These are phyloP conservation scores for Trifolium pratense DNA, from an alignment of 306 rosid species.

Conservation along the genomic window DNA sequence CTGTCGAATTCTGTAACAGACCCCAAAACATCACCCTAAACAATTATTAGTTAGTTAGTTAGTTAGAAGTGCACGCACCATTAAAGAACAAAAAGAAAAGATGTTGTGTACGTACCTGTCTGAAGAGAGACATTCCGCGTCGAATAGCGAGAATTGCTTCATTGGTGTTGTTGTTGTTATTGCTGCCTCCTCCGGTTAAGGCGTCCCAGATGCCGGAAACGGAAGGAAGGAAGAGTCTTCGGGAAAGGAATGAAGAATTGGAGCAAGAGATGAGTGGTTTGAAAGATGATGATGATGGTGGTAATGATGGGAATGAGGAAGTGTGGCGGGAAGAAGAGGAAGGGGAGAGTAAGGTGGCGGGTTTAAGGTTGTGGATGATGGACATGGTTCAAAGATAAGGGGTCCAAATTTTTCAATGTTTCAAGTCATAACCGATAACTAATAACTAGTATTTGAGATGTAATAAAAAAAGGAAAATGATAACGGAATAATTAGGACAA, in stretches of 20 bases:
- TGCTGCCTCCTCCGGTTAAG: slow-evolving; percentile 69
- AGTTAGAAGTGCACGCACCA: neutral
- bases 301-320: slow-evolving; percentile 29
- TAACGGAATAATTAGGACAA: too few relatives aligned
- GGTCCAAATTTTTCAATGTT: neutral
- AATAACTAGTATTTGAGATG: too few relatives aligned
- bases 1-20: slow-evolving; percentile 81
- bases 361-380: slow-evolving; percentile 44
- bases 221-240: slow-evolving; percentile 71
- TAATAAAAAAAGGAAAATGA: too few relatives aligned
- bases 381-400: neutral
- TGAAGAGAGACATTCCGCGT: slow-evolving; percentile 84
- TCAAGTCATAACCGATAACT: neutral
- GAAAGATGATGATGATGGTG: slow-evolving; percentile 42
- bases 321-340: slow-evolving; percentile 33
- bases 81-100: neutral
- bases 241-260: slow-evolving; percentile 44
- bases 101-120: slow-evolving; percentile 60
- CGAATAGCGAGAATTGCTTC: slow-evolving; percentile 72
- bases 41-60: neutral
- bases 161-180: slow-evolving; percentile 62
- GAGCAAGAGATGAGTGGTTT: slow-evolving; percentile 45
- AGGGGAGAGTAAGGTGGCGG: slow-evolving; percentile 41
- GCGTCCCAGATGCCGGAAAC: slow-evolving; percentile 91
- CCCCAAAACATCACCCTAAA: slow-evolving; percentile 74